Conservation (phyloP, 176 grass and related monocot species). For the Canna indica region DNA sequence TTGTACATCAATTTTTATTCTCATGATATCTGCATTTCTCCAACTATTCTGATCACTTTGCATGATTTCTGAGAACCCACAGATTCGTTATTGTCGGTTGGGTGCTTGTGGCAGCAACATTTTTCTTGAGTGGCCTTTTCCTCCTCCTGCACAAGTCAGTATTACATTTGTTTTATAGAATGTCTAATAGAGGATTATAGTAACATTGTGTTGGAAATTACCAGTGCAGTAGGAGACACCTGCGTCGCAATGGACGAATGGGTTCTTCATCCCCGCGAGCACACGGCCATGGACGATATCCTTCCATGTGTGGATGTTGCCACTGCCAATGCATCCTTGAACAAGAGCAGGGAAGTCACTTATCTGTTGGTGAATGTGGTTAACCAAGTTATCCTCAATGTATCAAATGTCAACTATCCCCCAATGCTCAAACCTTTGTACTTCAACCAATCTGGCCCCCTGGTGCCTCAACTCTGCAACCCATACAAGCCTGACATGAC, state of each 20-base stretch:
- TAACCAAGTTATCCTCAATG: conserved; percentile 36
- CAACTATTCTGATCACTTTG: background rate
- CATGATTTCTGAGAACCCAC: background rate
- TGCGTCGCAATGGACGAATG: conserved; percentile 84
- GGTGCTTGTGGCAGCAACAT: conserved; percentile 5
- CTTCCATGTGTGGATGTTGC: conserved; percentile 62
- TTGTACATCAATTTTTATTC: no score
- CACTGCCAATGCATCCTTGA: conserved; percentile 39
- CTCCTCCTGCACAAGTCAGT: conserved; percentile 10
- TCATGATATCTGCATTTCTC: background rate
- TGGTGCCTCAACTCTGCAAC: conserved; percentile 59
- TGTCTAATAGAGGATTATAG: background rate
- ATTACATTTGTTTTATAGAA: background rate
- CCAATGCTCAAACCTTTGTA: conserved; percentile 18
- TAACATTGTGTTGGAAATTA: background rate
- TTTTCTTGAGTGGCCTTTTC: conserved; percentile 3
- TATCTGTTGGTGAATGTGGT: conserved; percentile 30
- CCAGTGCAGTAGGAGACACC: conserved; percentile 56
- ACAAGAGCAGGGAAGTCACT: conserved; percentile 44
- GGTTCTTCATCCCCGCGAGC: conserved; percentile 37
- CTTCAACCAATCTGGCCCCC: conserved; percentile 75
- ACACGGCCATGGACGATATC: conserved; percentile 68
- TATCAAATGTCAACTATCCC: conserved; percentile 47
- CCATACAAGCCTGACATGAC: conserved; percentile 41
- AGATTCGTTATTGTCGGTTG: background rate